Evolutionary conservation across 352 stramenopile species (phyloP).

Genomic region (Phytophthora niederhauseri): DNA sequence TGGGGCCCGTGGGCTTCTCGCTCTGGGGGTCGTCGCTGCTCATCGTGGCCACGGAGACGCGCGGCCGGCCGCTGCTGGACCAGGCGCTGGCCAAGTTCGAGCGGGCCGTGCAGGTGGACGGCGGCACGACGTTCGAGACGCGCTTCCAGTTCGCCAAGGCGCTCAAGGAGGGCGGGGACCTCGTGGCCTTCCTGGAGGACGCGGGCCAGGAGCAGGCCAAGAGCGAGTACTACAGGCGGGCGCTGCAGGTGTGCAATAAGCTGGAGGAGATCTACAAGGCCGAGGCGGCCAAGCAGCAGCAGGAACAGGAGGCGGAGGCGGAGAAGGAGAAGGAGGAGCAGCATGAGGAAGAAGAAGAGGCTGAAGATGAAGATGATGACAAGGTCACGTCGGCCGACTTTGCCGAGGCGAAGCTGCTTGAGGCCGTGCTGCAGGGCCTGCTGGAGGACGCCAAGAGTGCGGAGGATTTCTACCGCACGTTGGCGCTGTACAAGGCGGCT

Average conservation of each 20-base stretch:
- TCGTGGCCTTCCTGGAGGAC: constrained; percentile 65
- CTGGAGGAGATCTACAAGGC: constrained; percentile 50
- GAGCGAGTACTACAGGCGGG: constrained; percentile 25
- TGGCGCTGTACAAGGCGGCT: constrained; percentile 63
- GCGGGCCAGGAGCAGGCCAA: constrained; percentile 5
- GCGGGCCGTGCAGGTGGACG: constrained; percentile 80
- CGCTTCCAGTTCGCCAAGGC: constrained; percentile 81
- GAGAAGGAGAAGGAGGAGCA: neutral
- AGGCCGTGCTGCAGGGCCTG: constrained; percentile 56
- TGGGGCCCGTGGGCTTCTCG: constrained; percentile 79
- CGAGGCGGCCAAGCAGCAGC: constrained; percentile 14
- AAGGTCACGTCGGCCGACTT: constrained; percentile 53
- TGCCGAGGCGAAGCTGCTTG: constrained; percentile 54
- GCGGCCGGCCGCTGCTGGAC: constrained; percentile 58
- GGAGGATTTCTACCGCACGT: constrained; percentile 49
- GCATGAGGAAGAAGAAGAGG: neutral
- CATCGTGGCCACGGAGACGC: constrained; percentile 78
- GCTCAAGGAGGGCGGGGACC: constrained; percentile 44
- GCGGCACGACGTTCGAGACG: constrained; percentile 83
- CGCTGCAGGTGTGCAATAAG: constrained; percentile 33
- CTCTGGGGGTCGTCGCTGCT: constrained; percentile 81
- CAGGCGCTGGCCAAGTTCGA: constrained; percentile 69
- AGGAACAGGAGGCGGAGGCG: constrained; percentile 3
- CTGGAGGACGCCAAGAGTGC: constrained; percentile 27
- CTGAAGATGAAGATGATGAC: constrained; percentile 48